phyloP scores from a whole-genome alignment of 176 grass and related monocot genomes.

The Poa pratensis region DNA sequence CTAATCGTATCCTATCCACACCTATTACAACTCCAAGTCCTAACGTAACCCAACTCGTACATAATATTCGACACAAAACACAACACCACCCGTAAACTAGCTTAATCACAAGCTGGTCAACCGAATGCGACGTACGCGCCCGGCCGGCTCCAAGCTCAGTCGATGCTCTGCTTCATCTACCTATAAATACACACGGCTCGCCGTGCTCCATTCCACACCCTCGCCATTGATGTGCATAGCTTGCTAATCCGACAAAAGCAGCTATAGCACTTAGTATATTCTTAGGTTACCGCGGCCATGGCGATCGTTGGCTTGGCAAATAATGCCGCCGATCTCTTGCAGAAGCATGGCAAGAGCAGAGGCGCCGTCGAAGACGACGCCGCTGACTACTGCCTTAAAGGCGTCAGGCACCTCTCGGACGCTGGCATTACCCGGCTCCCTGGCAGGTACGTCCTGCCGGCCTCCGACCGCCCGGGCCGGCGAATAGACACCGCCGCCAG shows the following conservation, averaged over 20 bases:
- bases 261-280: neutral
- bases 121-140: neutral
- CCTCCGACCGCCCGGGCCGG: slow-evolving; percentile 52
- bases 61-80: too few species aligned
- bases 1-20: too few species aligned
- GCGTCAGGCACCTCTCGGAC: slow-evolving; percentile 75
- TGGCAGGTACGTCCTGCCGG: slow-evolving; percentile 68
- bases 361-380: neutral
- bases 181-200: slow-evolving; percentile 21
- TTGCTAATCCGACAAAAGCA: neutral
- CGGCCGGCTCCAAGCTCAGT: neutral
- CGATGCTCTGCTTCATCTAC: neutral
- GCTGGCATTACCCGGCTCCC: slow-evolving; percentile 76
- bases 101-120: slow-evolving; percentile 8
- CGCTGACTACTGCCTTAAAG: slow-evolving; percentile 42
- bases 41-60: too few species aligned
- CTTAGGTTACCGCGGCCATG: slow-evolving; percentile 23
- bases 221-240: neutral
- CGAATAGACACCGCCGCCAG: neutral
- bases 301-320: slow-evolving; percentile 37
- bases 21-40: too few species aligned
- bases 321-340: neutral
- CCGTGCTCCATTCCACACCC: neutral
- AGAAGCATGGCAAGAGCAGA: neutral
- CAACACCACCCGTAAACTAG: too few species aligned